Base-by-base conservation (phyloP, 2,329 filamentous ascomycete genomes). In the Penicillium occitanis region DNA sequence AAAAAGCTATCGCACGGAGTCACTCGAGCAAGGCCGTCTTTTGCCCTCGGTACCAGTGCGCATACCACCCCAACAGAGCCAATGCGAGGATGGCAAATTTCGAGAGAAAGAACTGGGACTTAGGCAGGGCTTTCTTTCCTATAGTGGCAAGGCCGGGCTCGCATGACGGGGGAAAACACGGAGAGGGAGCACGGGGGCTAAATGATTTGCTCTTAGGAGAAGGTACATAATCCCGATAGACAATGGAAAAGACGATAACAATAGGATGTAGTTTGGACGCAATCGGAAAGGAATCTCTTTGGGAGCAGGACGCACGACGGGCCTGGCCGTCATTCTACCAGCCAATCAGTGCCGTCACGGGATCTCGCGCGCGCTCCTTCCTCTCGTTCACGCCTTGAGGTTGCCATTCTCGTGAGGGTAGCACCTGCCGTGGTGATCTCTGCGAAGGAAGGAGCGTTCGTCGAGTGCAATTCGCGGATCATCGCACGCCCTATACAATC, bases 391-490 rank as follows among this genome's bases (percentile, higher is more conserved):
- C 35, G 13, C 28, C 19, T n/a, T 40, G 7, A 5, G 57, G 4
- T 33, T 58, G 33, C 33, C 35, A 42, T 59, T 59, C 55, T 25
- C 55, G 35, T 42, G 35, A 28, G 13, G 50, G 50, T 28, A 48
- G 62, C 62, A 48, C 51, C 51, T 64, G 37, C 51, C 57, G 57
- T 46, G 22, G 57, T 19, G 13, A 60, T 60, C 14, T 22, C 33
- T 30, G 44, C 30, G 37, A 64, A 22, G 50, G 50, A 64, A 64
- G 51, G 51, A 58, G 51, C 51, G 37, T 42, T 63, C 61, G 58
- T 63, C 66, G 66, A 68, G 66, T 68, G 51, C 37, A 28, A 61
- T 40, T 57, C 46, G 40, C 60, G 60, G 51, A 65, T 66, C 48
- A 61, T 63, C 37, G 66, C 66, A 68, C 66, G 66, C 66, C 60